Conservation (phyloP, 2,329 filamentous ascomycete genomes). For the Botrytis galanthina region DNA sequence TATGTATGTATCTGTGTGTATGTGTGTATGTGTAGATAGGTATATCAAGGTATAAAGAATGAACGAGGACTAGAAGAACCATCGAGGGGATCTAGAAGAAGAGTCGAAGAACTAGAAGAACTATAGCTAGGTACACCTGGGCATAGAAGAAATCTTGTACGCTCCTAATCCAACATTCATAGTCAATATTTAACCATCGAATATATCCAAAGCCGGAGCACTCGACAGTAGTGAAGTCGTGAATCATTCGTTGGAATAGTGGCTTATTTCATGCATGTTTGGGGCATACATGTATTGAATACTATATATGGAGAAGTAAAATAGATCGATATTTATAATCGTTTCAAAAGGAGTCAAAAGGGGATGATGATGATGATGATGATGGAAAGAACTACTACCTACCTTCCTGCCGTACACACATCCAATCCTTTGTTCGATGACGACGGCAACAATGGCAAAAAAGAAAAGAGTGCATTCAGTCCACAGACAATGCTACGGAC, state of each 20-base stretch:
- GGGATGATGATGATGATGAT: too few species aligned
- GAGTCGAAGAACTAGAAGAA: background rate
- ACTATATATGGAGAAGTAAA: background rate
- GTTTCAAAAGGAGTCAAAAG: background rate
- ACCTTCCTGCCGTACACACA: background rate
- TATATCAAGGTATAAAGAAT: background rate
- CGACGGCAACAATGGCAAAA: background rate
- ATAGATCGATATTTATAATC: background rate
- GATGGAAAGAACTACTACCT: background rate
- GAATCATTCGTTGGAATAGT: background rate
- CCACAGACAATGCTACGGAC: background rate
- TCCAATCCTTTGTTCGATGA: background rate
- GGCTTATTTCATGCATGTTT: background rate
- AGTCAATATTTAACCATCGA: background rate
- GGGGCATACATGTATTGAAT: background rate
- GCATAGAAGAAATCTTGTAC: background rate
- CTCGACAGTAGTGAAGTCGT: too few species aligned
- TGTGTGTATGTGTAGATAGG: too few species aligned
- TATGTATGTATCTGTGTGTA: too few species aligned
- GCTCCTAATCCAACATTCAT: too few species aligned
- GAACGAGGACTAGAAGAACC: background rate
- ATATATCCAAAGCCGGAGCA: background rate
- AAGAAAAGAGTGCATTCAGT: background rate
- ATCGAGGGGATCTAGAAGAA: background rate
- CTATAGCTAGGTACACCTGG: background rate